Percentiles rank a stretch among this genome's conserved stretches.
Evolutionary conservation across 805 yeast genomes (phyloP).

Genomic region (Maudiozyma bulderi): DNA sequence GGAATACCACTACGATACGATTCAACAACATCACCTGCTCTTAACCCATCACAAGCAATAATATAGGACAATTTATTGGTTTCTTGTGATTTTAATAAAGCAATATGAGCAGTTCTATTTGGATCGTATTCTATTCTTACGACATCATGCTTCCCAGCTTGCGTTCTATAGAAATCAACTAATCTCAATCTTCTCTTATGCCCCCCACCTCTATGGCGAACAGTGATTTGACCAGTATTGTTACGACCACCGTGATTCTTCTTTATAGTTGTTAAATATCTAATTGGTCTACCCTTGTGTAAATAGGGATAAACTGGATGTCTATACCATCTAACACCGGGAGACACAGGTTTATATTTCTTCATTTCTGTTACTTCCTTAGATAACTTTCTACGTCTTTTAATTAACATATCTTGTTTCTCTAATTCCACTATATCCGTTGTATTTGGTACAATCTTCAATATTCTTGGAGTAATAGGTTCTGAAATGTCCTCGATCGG

Average conservation of each 20-base stretch:
- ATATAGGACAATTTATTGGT: slow-evolving; percentile 66
- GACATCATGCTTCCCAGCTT: slow-evolving; percentile 67
- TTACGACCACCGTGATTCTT: slow-evolving; percentile 82
- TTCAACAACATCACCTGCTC: slow-evolving; percentile 88
- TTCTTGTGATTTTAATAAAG: slow-evolving; percentile 57
- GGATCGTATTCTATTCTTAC: slow-evolving; percentile 93
- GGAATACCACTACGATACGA: slow-evolving; percentile 88
- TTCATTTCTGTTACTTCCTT: slow-evolving; percentile 64
- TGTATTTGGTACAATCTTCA: slow-evolving; percentile 35
- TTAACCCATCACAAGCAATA: slow-evolving; percentile 82
- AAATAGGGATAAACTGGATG: slow-evolving; percentile 81
- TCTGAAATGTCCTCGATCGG: slow-evolving; percentile 1
- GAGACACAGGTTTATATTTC: slow-evolving; percentile 70
- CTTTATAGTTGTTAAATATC: slow-evolving; percentile 62
- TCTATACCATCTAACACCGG: slow-evolving; percentile 81
- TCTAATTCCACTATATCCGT: slow-evolving; percentile 63
- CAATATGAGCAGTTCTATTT: slow-evolving; percentile 86
- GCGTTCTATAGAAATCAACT: slow-evolving; percentile 63
- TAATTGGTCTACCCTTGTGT: slow-evolving; percentile 75
- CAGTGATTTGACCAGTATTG: slow-evolving; percentile 76
- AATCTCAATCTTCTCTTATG: slow-evolving; percentile 80
- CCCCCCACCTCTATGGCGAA: slow-evolving; percentile 96
- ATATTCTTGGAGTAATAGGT: slow-evolving; percentile 13
- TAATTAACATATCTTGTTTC: slow-evolving; percentile 61
- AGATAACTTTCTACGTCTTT: slow-evolving; percentile 63